A percentile compares a stretch with the other conserved stretches of the same genome.
Evolutionary conservation across 2,329 filamentous ascomycete genomes (phyloP).

Genomic region (Stachybotrys echinatus): DNA sequence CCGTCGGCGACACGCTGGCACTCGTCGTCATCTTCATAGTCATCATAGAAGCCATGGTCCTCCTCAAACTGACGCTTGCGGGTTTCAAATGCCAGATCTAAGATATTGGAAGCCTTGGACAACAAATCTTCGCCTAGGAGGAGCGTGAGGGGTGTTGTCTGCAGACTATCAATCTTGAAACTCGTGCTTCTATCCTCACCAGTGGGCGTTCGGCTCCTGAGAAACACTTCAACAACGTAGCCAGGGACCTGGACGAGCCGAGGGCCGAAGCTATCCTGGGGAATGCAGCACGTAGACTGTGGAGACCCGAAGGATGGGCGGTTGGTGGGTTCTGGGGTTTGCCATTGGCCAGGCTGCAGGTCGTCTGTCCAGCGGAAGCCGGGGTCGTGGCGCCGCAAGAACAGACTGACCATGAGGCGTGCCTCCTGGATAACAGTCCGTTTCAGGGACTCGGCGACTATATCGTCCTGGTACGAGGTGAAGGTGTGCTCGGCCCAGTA

Average conservation of each 20-base stretch:
- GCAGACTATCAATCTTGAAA: constrained; percentile 39
- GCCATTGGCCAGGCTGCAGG: constrained; percentile 23
- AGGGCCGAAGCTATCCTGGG: constrained; percentile 19
- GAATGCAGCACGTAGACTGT: constrained; percentile 38
- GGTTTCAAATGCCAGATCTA: constrained; percentile 34
- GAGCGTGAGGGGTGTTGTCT: constrained; percentile 42
- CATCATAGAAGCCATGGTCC: constrained; percentile 28
- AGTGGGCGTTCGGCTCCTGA: constrained; percentile 35
- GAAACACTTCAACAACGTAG: constrained; percentile 40
- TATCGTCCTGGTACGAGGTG: constrained; percentile 44
- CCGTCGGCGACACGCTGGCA: constrained; percentile 36
- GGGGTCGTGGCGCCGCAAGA: constrained; percentile 44
- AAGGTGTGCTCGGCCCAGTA: constrained; percentile 39
- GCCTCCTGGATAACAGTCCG: constrained; percentile 42
- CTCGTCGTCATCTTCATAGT: constrained; percentile 27
- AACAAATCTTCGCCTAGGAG: constrained; percentile 40
- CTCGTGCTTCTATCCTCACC: constrained; percentile 30
- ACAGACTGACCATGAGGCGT: constrained; percentile 45
- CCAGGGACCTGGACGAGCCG: constrained; percentile 43
- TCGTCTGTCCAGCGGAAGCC: constrained; percentile 35
- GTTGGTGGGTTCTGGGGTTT: constrained; percentile 16
- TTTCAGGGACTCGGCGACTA: constrained; percentile 36
- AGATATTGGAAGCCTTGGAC: constrained; percentile 35
- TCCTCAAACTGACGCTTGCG: constrained; percentile 36
- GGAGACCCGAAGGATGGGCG: constrained; percentile 35